Conservation (phyloP, 108 stramenopile species). For the Thalassiosira profunda region DNA sequence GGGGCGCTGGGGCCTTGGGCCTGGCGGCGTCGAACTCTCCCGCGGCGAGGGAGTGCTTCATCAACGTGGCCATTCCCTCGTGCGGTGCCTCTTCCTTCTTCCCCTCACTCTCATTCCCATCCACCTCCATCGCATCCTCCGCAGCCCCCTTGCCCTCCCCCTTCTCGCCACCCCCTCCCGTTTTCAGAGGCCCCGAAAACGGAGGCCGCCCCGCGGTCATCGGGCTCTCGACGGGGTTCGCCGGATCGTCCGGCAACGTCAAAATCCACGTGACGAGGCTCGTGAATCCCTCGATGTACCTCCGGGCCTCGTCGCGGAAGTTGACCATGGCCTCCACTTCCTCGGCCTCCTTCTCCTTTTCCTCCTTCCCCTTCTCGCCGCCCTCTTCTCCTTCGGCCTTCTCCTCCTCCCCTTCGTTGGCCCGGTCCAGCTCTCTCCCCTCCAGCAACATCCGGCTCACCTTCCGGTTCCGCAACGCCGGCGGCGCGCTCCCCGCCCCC, state of each 20-base stretch:
- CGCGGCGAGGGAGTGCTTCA: slow-evolving; percentile 30
- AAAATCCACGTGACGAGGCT: slow-evolving; percentile 86
- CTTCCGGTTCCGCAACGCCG: slow-evolving; percentile 6
- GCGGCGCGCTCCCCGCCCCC: slow-evolving; percentile 62
- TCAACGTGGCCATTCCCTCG: slow-evolving; percentile 30
- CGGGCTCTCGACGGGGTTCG: slow-evolving; percentile 50
- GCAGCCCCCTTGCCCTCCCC: background rate
- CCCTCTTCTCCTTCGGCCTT: background rate
- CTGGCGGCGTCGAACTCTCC: background rate
- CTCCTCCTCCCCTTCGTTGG: background rate
- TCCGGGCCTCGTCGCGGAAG: slow-evolving; percentile 69
- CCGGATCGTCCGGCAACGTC: slow-evolving; percentile 81
- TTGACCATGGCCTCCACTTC: slow-evolving; percentile 3
- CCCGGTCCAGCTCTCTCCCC: slow-evolving; percentile 4
- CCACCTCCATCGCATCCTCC: background rate
- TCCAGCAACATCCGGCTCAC: background rate
- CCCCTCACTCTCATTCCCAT: background rate
- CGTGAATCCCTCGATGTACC: slow-evolving; percentile 77
- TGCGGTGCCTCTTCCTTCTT: slow-evolving; percentile 7
- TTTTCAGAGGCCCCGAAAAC: background rate
- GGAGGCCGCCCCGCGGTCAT: background rate
- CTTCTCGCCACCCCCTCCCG: background rate
- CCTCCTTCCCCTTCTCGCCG: slow-evolving; percentile 12
- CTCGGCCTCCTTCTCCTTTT: slow-evolving; percentile 13
- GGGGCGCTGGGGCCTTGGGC: slow-evolving; percentile 3